Evolutionary conservation across 2,329 filamentous ascomycete species (phyloP), one percentile per base, ranked within the genome.

Genomic region (Pyricularia grisea): DNA sequence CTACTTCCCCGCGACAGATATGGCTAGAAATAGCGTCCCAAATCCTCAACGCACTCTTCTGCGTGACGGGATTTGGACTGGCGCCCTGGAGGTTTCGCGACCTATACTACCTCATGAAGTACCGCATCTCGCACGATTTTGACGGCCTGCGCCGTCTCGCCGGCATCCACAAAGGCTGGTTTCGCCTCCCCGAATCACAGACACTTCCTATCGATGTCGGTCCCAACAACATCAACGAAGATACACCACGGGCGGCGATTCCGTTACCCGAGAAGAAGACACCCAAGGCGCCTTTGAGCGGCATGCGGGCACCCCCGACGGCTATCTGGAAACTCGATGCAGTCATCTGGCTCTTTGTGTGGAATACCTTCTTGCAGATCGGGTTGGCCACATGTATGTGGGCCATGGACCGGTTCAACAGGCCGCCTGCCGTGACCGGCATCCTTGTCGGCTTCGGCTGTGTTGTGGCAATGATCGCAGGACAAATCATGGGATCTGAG

Each of bases 1-100:
- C 33, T 58, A 82, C 92, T 74, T 93, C 91, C 0, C 88, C 92
- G 1, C 87, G 92, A n/a, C 84, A 90, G 25, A 89, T 89, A 70
- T 97, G 93, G 93, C 87, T 97, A 72, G 93, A 97, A 78, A 90
- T 88, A 74, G 91, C 93, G 77, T 92, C 90, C 1, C 93, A 97
- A 76, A 90, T 97, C 70, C 80, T 94, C 27, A 96, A 93, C 74
- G 90, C 85, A 0, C 85, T 97, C 0, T 97, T 97, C 83, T 95
- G 92, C 78, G 89, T 96, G 7, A 94, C 92, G 1, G 92, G 90
- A 0, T 94, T 96, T 72, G 93, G 93, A 0, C 83, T 95, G 14
- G 89, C 91, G 1, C 93, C 93, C 0, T 97, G 92, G 93, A 86
- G 93, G 36, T 91, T 94, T 73, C 84, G 93, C 36, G 93, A 97